Evolutionary conservation across 2,329 filamentous ascomycete species (phyloP).

Genomic region (Aspergillus quadricinctus): DNA sequence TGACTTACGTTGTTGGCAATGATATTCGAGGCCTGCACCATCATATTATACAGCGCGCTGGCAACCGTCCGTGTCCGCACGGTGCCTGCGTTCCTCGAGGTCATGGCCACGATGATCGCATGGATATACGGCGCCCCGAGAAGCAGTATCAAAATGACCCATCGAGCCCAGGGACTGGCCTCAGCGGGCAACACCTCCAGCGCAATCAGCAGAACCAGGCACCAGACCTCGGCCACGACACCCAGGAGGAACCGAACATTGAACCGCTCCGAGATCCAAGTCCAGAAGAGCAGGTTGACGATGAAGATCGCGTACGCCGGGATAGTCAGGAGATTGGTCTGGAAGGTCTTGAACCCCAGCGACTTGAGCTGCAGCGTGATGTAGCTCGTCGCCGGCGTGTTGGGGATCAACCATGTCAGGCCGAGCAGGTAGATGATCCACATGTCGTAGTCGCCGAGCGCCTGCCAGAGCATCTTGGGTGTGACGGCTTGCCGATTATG

Average conservation of each 20-base stretch:
- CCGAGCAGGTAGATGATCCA: slow-evolving; percentile 53
- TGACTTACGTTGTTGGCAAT: slow-evolving; percentile 32
- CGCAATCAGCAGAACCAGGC: slow-evolving; percentile 49
- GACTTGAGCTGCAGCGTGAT: slow-evolving; percentile 45
- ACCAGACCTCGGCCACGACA: slow-evolving; percentile 51
- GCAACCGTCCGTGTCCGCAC: slow-evolving; percentile 42
- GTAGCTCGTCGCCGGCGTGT: slow-evolving; percentile 32
- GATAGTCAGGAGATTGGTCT: slow-evolving; percentile 61
- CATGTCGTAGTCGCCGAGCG: slow-evolving; percentile 54
- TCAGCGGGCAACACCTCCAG: slow-evolving; percentile 47
- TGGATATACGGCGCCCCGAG: slow-evolving; percentile 57
- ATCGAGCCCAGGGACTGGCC: slow-evolving; percentile 51
- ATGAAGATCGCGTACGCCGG: slow-evolving; percentile 56
- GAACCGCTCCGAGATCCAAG: slow-evolving; percentile 53
- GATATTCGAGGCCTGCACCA: slow-evolving; percentile 40
- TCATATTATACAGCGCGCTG: slow-evolving; percentile 46
- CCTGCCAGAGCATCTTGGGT: slow-evolving; percentile 45
- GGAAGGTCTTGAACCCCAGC: slow-evolving; percentile 55
- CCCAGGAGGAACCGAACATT: slow-evolving; percentile 53
- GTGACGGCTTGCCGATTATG: slow-evolving; percentile 55
- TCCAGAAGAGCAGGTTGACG: slow-evolving; percentile 51
- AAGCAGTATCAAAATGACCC: slow-evolving; percentile 49
- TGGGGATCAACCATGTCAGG: slow-evolving; percentile 41
- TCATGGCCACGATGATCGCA: slow-evolving; percentile 48
- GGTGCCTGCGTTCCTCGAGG: slow-evolving; percentile 41